Evolutionary conservation across 2,329 filamentous ascomycete genomes (phyloP).

Genomic region (Aspergillus awamori): DNA sequence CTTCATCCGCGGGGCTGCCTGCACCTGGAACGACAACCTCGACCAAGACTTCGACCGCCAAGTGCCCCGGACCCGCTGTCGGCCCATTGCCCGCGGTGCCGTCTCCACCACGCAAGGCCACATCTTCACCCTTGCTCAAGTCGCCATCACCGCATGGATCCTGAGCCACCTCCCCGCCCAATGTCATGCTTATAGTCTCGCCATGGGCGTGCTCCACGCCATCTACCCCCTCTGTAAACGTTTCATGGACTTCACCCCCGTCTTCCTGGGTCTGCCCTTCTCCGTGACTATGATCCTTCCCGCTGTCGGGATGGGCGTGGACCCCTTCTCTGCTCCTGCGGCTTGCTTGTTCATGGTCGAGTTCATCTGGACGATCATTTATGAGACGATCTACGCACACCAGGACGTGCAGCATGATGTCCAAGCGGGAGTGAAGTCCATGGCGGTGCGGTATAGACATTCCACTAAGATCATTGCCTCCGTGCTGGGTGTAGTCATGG

Average conservation of each 20-base stretch:
- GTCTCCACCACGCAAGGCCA: constrained; percentile 72
- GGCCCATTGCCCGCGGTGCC: constrained; percentile 79
- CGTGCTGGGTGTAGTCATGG: too few species aligned
- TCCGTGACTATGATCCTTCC: background rate
- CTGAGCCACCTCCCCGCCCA: background rate
- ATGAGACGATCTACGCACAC: background rate
- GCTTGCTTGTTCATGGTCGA: background rate
- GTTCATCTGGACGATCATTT: background rate
- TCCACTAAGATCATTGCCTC: too few species aligned
- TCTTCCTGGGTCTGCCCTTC: background rate
- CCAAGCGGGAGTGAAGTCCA: background rate
- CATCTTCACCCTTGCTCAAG: constrained; percentile 47
- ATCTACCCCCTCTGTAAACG: background rate
- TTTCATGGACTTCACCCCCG: background rate
- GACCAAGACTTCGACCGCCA: constrained; percentile 84
- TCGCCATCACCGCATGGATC: background rate
- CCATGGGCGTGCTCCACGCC: background rate
- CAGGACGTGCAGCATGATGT: background rate
- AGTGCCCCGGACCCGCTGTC: constrained; percentile 72
- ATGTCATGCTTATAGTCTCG: background rate
- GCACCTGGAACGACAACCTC: constrained; percentile 89
- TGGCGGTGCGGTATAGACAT: background rate
- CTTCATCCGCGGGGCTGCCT: constrained; percentile 85
- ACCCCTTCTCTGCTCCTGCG: background rate
- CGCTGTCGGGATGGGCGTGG: background rate